Conservation (phyloP, 331 rosid species). For the Rosa hybrid region DNA sequence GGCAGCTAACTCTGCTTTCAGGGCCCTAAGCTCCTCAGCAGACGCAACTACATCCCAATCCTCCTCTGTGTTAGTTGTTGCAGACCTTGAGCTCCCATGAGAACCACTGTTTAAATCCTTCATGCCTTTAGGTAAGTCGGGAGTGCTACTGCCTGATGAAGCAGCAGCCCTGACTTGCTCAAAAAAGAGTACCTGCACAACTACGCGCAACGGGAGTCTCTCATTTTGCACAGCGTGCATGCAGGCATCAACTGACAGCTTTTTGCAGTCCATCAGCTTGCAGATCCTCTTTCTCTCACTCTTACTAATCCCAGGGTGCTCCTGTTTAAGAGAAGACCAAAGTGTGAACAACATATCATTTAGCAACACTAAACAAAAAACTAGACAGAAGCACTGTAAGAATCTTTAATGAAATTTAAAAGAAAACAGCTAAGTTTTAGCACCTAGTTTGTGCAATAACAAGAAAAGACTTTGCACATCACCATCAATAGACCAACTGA, state of each 20-base stretch:
- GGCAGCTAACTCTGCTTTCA: conserved; percentile 85
- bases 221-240: conserved; percentile 93
- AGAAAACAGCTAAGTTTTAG: neutral
- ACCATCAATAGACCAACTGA: conserved; percentile 14
- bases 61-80: conserved; percentile 78
- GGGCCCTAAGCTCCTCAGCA: conserved; percentile 82
- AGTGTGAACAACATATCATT: conserved; percentile 13
- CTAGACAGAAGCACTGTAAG: neutral
- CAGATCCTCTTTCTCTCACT: conserved; percentile 86
- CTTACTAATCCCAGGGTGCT: conserved; percentile 84
- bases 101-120: conserved; percentile 68
- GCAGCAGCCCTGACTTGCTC: conserved; percentile 84
- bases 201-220: conserved; percentile 90
- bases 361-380: neutral
- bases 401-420: neutral
- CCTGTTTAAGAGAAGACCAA: conserved; percentile 49
- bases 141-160: conserved; percentile 91
- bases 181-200: conserved; percentile 91
- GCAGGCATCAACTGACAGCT: conserved; percentile 91
- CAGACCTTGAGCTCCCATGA: conserved; percentile 86
- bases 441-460: neutral
- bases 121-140: conserved; percentile 75
- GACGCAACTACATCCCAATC: conserved; percentile 76
- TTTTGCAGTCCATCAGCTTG: conserved; percentile 93
- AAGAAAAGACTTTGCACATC: conserved; percentile 9